These are phyloP conservation scores for Parasitella parasitica DNA, from an alignment of 371 early-diverging fungal species.

Conservation along the genomic window DNA sequence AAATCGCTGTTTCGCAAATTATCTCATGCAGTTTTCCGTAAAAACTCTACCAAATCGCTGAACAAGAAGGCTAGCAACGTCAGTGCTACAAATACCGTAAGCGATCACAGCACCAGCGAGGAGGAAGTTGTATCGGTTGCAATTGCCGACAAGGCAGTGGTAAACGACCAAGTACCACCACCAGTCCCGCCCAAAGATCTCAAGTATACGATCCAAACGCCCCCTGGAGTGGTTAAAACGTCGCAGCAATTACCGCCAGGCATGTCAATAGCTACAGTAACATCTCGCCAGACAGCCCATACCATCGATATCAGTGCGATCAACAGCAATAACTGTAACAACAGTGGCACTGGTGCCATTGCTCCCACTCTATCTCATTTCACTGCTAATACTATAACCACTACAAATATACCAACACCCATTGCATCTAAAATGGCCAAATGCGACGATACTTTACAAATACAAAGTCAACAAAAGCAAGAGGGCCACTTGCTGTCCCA, in stretches of 20 bases:
- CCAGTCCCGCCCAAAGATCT: constrained; percentile 26
- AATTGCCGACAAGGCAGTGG: not conserved
- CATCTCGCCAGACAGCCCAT: constrained; percentile 29
- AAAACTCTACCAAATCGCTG: constrained; percentile 15
- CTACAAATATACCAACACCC: constrained; percentile 12
- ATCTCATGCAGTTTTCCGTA: constrained; percentile 25
- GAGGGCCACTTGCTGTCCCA: not conserved
- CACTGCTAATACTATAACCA: not conserved
- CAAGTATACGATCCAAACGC: not conserved
- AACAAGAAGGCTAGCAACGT: constrained; percentile 18
- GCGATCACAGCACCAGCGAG: constrained; percentile 1
- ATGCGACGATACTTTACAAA: not conserved
- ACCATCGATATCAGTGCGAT: constrained; percentile 19
- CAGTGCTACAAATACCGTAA: not conserved
- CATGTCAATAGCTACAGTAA: constrained; percentile 28
- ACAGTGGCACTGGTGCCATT: not conserved
- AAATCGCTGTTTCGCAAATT: constrained; percentile 28
- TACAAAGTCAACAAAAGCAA: not conserved
- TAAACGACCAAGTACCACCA: constrained; percentile 8
- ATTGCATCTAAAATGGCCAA: constrained; percentile 19
- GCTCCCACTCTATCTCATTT: not conserved
- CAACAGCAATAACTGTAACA: not conserved
- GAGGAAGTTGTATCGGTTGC: not conserved
- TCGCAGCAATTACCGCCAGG: constrained; percentile 18
- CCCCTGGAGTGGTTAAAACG: not conserved